phyloP scores from a whole-genome alignment of 2,329 filamentous ascomycete species.

The Colletotrichum scovillei region DNA sequence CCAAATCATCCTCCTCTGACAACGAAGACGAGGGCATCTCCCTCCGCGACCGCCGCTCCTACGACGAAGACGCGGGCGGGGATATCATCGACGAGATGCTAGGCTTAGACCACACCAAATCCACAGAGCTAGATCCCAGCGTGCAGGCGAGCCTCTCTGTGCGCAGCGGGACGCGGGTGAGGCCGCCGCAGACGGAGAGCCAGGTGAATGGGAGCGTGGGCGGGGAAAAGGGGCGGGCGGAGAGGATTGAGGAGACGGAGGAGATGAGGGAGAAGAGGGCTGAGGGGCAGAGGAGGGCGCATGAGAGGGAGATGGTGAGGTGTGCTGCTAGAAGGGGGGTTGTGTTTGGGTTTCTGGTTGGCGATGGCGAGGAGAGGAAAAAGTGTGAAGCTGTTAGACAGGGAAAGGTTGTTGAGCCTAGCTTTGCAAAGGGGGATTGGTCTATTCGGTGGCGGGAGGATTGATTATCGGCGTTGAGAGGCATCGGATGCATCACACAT shows the following conservation, averaged over 20 bases:
- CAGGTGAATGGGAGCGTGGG: constrained; percentile 67
- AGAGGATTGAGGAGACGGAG: constrained; percentile 62
- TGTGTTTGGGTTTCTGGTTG: constrained; percentile 61
- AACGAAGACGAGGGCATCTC: constrained; percentile 30
- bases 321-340: constrained; percentile 71
- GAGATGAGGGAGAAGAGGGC: constrained; percentile 60
- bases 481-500: background rate
- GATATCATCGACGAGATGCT: constrained; percentile 29
- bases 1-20: constrained; percentile 40
- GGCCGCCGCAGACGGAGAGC: constrained; percentile 51
- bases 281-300: constrained; percentile 56
- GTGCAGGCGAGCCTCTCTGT: constrained; percentile 46
- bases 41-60: constrained; percentile 50
- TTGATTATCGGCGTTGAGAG: too few species aligned
- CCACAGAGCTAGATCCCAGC: constrained; percentile 57
- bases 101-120: constrained; percentile 6
- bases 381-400: constrained; percentile 71
- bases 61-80: constrained; percentile 15
- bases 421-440: constrained; percentile 72
- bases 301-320: constrained; percentile 68
- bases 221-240: constrained; percentile 65
- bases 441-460: constrained; percentile 65
- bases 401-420: constrained; percentile 67
- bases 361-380: constrained; percentile 43
- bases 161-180: constrained; percentile 49